These are phyloP conservation scores for Cucurbita maxima DNA, from an alignment of 306 rosid species.

Conservation along the genomic window DNA sequence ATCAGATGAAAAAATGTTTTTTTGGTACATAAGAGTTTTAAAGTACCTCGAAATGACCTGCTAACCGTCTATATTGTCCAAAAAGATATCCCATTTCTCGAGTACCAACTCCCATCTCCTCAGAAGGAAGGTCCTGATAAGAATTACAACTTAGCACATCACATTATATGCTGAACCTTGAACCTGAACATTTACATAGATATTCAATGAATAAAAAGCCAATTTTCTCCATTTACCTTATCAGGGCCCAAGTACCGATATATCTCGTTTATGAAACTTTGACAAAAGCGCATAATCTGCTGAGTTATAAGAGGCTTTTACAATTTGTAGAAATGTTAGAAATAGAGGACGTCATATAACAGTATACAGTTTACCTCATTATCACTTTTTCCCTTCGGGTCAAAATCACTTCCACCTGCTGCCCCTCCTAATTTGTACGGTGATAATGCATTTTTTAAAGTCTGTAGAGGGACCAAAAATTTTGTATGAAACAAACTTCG, in stretches of 20 bases:
- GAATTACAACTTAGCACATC: slow-evolving; percentile 10
- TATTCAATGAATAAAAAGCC: background rate
- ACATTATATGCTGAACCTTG: slow-evolving; percentile 11
- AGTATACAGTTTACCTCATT: slow-evolving; percentile 51
- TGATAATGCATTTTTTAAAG: slow-evolving; percentile 87
- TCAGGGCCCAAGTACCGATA: slow-evolving; percentile 93
- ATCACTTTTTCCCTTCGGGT: slow-evolving; percentile 92
- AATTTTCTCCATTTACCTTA: slow-evolving; percentile 52
- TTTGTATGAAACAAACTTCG: background rate
- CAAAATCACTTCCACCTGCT: slow-evolving; percentile 98
- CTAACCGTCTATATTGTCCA: slow-evolving; percentile 94
- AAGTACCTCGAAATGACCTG: slow-evolving; percentile 87
- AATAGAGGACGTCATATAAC: slow-evolving; percentile 3
- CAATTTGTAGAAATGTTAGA: slow-evolving; percentile 1
- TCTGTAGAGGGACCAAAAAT: slow-evolving; percentile 23
- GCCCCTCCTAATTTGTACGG: slow-evolving; percentile 99
- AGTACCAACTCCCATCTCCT: slow-evolving; percentile 99
- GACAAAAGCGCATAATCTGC: slow-evolving; percentile 97
- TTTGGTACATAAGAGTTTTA: background rate
- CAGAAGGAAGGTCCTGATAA: slow-evolving; percentile 87
- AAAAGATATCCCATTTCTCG: slow-evolving; percentile 99
- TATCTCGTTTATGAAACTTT: slow-evolving; percentile 93
- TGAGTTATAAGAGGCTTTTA: slow-evolving; percentile 29
- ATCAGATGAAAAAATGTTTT: background rate
- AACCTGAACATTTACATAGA: background rate